These are phyloP conservation scores for Grifola frondosa DNA, from an alignment of 1,284 basidiomycete genomes.

Conservation along the genomic window DNA sequence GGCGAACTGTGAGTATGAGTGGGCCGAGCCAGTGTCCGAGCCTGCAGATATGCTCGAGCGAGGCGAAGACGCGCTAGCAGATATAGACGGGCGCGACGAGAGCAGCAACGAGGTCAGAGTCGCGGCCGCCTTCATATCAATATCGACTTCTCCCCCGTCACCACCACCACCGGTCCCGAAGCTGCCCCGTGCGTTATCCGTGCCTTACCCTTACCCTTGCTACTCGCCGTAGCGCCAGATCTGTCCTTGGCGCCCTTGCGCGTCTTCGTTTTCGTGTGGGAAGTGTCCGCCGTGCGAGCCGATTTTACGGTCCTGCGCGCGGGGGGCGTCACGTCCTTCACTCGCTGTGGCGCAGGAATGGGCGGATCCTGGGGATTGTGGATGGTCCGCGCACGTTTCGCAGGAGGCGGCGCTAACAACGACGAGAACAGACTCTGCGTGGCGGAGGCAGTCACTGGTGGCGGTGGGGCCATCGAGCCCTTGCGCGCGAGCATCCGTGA, in stretches of 20 bases:
- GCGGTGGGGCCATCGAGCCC: constrained; percentile 51
- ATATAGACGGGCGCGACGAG: constrained; percentile 58
- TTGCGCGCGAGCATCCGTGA: constrained; percentile 33
- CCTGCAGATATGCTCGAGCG: constrained; percentile 65
- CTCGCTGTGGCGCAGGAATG: constrained; percentile 48
- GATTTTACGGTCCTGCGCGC: constrained; percentile 26
- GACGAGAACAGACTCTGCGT: constrained; percentile 67
- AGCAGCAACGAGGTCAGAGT: constrained; percentile 71
- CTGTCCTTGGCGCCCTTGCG: constrained; percentile 33
- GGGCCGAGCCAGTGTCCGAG: constrained; percentile 48
- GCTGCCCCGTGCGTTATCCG: constrained; percentile 25
- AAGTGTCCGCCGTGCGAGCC: constrained; percentile 33
- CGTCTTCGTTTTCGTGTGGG: constrained; percentile 31
- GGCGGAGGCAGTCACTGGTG: constrained; percentile 39
- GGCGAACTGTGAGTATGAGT: constrained; percentile 58
- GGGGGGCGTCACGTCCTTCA: constrained; percentile 23
- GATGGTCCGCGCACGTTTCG: constrained; percentile 71
- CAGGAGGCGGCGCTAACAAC: constrained; percentile 69
- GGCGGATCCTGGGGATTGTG: constrained; percentile 70
- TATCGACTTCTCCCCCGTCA: constrained; percentile 47
- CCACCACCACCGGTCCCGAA: constrained; percentile 13
- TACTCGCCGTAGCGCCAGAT: constrained; percentile 41
- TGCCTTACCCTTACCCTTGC: constrained; percentile 45
- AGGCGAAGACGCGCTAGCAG: constrained; percentile 59
- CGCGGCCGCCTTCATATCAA: constrained; percentile 78